Conservation (phyloP, 176 grass and related monocot species). For the Cenchrus americanus region DNA sequence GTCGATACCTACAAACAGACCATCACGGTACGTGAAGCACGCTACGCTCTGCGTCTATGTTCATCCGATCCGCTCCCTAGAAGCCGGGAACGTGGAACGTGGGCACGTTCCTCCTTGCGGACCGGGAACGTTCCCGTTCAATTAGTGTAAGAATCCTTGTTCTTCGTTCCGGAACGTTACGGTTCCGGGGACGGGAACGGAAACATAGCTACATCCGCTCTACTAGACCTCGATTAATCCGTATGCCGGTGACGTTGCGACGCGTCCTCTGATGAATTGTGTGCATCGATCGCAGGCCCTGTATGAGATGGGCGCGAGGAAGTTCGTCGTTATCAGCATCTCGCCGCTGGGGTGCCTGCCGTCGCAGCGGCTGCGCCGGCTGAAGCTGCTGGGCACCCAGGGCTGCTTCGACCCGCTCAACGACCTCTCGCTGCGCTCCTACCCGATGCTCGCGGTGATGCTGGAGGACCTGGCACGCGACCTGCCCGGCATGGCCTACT, state of each 20-base stretch:
- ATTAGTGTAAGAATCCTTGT: no score
- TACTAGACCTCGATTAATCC: no score
- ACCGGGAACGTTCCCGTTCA: no score
- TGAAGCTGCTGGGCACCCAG: neutral
- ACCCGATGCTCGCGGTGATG: constrained; percentile 36
- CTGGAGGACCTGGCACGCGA: constrained; percentile 25
- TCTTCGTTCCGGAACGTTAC: no score
- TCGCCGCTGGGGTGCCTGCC: constrained; percentile 59
- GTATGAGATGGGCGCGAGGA: constrained; percentile 50
- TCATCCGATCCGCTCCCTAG: no score
- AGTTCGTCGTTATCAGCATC: constrained; percentile 60
- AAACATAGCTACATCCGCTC: no score
- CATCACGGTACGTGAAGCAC: constrained; percentile 33
- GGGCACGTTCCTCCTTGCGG: no score
- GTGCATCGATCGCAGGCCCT: constrained; percentile 12
- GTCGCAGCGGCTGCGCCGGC: constrained; percentile 41
- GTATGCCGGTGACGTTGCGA: no score
- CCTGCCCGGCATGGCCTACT: constrained; percentile 56
- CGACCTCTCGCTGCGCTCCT: constrained; percentile 34
- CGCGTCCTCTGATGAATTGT: no score
- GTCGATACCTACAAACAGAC: constrained; percentile 29
- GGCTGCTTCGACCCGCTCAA: constrained; percentile 53
- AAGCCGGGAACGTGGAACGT: no score
- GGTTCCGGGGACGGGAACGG: no score
- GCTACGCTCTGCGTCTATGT: no score